Conservation (phyloP, 208 protist genomes). For the Angomonas ambiguus region DNA sequence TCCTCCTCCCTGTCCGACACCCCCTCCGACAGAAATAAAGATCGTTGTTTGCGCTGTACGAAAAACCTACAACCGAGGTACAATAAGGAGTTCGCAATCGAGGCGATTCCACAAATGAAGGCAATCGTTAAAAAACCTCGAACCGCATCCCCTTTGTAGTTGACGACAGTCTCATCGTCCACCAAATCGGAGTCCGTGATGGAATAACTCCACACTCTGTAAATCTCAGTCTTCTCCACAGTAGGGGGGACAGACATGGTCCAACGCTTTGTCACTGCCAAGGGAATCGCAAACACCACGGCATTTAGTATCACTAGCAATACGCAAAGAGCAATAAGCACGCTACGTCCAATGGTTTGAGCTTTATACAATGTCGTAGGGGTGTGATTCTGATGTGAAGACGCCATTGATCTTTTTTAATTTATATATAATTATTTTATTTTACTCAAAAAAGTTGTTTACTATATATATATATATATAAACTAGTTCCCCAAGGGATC, state of each 20-base stretch:
- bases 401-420: no score
- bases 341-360: neutral
- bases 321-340: neutral
- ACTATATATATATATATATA: constrained; percentile 1
- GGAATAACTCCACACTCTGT: neutral
- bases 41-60: neutral
- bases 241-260: neutral
- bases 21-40: neutral
- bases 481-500: no score
- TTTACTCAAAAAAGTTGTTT: no score
- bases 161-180: neutral
- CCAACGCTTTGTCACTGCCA: neutral
- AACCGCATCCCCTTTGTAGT: neutral
- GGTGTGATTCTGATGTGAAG: no score
- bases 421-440: no score
- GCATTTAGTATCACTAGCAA: neutral
- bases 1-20: neutral
- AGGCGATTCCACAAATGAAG: neutral
- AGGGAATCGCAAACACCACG: neutral
- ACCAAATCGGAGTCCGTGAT: neutral
- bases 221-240: neutral
- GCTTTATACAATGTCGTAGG: neutral
- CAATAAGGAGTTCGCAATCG: neutral
- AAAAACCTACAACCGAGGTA: neutral
- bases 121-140: neutral